Evolutionary conservation across 306 rosid species (phyloP).

Genomic region (Coriaria nepalensis): DNA sequence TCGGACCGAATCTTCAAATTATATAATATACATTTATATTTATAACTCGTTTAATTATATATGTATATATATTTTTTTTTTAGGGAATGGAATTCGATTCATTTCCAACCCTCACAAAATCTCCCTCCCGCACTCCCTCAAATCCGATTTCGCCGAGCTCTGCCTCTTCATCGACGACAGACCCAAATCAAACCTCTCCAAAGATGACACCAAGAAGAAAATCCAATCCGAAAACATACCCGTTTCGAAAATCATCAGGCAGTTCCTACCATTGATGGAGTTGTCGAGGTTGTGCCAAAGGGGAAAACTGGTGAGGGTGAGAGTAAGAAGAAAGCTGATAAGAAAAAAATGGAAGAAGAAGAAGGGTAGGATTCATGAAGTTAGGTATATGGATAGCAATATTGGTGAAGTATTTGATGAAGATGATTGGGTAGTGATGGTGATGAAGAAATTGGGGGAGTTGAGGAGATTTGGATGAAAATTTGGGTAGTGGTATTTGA

Average conservation of each 20-base stretch:
- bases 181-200: conserved; percentile 31
- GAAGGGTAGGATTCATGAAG: conserved; percentile 70
- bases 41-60: no score
- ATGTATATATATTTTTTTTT: no score
- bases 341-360: conserved; percentile 22
- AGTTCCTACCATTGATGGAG: conserved; percentile 40
- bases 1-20: no score
- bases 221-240: conserved; percentile 44
- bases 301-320: conserved; percentile 2
- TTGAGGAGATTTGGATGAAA: conserved; percentile 13
- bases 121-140: conserved; percentile 44
- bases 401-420: conserved; percentile 17
- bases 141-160: conserved; percentile 30
- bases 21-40: no score
- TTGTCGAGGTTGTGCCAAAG: conserved; percentile 44
- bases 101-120: conserved; percentile 52
- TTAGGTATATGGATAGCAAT: conserved; percentile 52
- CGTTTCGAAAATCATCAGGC: conserved; percentile 39
- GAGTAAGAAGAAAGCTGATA: conserved; percentile 7
- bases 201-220: conserved; percentile 32
- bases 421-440: conserved; percentile 14
- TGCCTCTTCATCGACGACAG: conserved; percentile 73
- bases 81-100: no score
- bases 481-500: conserved; percentile 8
- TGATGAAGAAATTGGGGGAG: conserved; percentile 13